Conservation (phyloP, 2,329 filamentous ascomycete species). For the Botrytis fragariae region DNA sequence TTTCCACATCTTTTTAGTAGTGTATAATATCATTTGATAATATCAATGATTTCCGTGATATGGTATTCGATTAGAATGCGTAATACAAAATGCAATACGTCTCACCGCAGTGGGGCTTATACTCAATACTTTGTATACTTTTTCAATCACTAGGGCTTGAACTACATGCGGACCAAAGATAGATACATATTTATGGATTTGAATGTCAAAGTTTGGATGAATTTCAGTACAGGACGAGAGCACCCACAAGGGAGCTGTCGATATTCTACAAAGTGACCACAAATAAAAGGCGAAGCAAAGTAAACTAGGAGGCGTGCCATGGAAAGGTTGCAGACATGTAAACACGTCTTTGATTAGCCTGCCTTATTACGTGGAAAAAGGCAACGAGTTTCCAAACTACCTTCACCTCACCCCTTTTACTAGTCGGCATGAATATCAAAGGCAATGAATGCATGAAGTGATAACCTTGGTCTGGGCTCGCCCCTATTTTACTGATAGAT, state of each 20-base stretch:
- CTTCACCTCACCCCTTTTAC: background rate
- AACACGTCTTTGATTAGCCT: background rate
- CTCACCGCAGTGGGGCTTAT: background rate
- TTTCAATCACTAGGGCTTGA: too few relatives aligned
- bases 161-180: background rate
- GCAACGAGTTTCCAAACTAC: background rate
- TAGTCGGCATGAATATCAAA: background rate
- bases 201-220: background rate
- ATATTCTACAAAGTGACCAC: background rate
- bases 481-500: background rate
- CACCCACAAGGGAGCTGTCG: background rate
- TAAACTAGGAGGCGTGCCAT: background rate
- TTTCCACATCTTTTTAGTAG: background rate
- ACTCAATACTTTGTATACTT: background rate
- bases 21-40: background rate
- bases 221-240: background rate
- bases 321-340: background rate
- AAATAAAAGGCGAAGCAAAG: background rate
- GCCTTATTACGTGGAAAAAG: background rate
- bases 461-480: background rate
- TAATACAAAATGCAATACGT: background rate
- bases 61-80: background rate
- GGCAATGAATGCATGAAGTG: background rate
- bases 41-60: background rate
- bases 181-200: background rate